These are phyloP conservation scores for Leishmania turanica DNA, from an alignment of 208 protist genomes.

Conservation along the genomic window DNA sequence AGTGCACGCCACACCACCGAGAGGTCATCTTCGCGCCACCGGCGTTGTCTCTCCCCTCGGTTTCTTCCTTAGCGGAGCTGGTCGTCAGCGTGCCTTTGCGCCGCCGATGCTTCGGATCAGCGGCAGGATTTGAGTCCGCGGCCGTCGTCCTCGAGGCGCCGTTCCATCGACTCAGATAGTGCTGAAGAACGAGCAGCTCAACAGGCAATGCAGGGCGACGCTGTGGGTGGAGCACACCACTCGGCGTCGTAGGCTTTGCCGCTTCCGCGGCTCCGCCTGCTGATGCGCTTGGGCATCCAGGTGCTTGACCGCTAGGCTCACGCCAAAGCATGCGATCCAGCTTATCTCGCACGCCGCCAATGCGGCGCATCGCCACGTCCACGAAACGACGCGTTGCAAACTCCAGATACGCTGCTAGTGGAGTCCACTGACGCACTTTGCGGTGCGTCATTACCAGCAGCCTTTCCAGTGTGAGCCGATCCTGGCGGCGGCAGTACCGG, in stretches of 20 bases:
- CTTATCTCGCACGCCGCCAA: slow-evolving; percentile 36
- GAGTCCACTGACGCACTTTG: slow-evolving; percentile 59
- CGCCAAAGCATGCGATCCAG: slow-evolving; percentile 49
- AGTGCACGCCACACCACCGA: slow-evolving; percentile 68
- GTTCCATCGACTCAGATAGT: slow-evolving; percentile 36
- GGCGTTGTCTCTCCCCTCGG: background rate
- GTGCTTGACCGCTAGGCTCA: slow-evolving; percentile 17
- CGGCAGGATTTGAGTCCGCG: background rate
- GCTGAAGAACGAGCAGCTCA: slow-evolving; percentile 55
- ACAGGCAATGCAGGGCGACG: slow-evolving; percentile 31
- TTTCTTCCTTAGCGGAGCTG: background rate
- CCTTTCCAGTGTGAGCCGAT: slow-evolving; percentile 67
- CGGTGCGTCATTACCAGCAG: slow-evolving; percentile 43
- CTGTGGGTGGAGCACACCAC: background rate
- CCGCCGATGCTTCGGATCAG: background rate
- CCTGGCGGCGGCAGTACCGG: slow-evolving; percentile 60
- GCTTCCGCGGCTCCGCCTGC: background rate
- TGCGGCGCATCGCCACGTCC: slow-evolving; percentile 14
- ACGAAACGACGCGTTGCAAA: slow-evolving; percentile 28
- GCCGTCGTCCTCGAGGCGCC: background rate
- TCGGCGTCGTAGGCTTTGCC: background rate
- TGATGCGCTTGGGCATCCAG: too few species aligned
- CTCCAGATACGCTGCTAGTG: slow-evolving; percentile 36
- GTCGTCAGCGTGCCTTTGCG: background rate
- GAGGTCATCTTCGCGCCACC: background rate